Percentiles rank a stretch among this genome's conserved stretches.
phyloP scores from a whole-genome alignment of 2,329 filamentous ascomycete species.

The Fusarium fracticaudum region DNA sequence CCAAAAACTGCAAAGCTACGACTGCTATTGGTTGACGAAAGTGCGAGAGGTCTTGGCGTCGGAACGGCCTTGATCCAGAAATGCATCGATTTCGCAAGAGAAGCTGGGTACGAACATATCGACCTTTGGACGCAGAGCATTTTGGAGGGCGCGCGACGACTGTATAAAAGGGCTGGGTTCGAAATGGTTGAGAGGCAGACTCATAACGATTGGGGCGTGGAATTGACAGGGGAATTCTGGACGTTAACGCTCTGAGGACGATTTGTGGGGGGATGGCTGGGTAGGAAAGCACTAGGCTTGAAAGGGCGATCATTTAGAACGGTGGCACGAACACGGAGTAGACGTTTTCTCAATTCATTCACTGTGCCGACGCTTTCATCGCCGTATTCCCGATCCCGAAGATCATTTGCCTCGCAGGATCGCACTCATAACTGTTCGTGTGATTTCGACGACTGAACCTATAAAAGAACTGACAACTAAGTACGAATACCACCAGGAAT shows the following conservation, averaged over 20 bases:
- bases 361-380: no score
- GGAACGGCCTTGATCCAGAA: not conserved
- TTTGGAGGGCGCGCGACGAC: not conserved
- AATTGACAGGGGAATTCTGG: not conserved
- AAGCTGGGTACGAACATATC: not conserved
- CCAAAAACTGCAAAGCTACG: conserved; percentile 3
- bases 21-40: conserved; percentile 1
- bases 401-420: no score
- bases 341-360: no score
- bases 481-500: not conserved
- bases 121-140: conserved; percentile 2
- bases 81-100: not conserved
- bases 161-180: not conserved
- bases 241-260: not conserved
- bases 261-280: not conserved
- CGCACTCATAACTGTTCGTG: accelerated
- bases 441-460: no score
- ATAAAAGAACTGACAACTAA: no score
- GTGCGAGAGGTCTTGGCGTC: not conserved
- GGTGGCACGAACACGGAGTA: no score
- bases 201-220: not conserved
- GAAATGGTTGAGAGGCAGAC: not conserved
- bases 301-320: not conserved
- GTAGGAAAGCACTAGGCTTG: not conserved
- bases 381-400: no score